Conservation (phyloP, 2,329 filamentous ascomycete species). For the Pseudogymnoascus sp. region DNA sequence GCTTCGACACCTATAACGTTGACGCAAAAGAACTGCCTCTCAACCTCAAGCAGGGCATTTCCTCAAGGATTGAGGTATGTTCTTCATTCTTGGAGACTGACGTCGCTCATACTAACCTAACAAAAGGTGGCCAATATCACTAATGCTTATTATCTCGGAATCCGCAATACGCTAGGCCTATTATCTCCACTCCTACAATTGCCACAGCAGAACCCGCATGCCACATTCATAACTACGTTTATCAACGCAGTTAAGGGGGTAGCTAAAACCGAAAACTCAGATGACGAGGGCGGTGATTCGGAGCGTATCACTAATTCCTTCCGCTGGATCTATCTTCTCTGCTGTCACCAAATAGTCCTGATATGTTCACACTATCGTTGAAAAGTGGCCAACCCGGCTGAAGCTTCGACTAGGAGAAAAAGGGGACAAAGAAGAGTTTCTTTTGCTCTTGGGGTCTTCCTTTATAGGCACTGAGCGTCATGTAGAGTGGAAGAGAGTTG, state of each 20-base stretch:
- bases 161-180: slow-evolving; percentile 19
- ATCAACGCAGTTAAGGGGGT: slow-evolving; percentile 29
- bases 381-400: slow-evolving; percentile 29
- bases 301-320: slow-evolving; percentile 15
- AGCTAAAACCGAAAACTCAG: slow-evolving; percentile 6
- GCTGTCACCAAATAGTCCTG: not conserved
- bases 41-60: slow-evolving; percentile 18
- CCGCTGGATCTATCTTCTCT: not conserved
- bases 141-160: slow-evolving; percentile 32
- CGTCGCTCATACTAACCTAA: not conserved
- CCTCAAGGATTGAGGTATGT: slow-evolving; percentile 36
- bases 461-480: slow-evolving; percentile 24
- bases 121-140: slow-evolving; percentile 35
- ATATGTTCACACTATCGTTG: slow-evolving; percentile 28
- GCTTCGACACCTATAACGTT: slow-evolving; percentile 27
- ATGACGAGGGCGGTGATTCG: not conserved
- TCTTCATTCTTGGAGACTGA: not conserved
- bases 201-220: slow-evolving; percentile 30
- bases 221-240: slow-evolving; percentile 36
- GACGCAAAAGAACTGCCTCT: slow-evolving; percentile 24
- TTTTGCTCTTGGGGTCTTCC: slow-evolving; percentile 13
- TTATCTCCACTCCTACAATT: slow-evolving; percentile 32
- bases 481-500: slow-evolving; percentile 25
- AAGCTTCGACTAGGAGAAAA: slow-evolving; percentile 16
- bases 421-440: slow-evolving; percentile 29